Percentiles rank a stretch among this genome's conserved stretches.
Evolutionary conservation across 768 basidiomycete genomes (phyloP).

Genomic region (Macrolepiota fuliginosa): DNA sequence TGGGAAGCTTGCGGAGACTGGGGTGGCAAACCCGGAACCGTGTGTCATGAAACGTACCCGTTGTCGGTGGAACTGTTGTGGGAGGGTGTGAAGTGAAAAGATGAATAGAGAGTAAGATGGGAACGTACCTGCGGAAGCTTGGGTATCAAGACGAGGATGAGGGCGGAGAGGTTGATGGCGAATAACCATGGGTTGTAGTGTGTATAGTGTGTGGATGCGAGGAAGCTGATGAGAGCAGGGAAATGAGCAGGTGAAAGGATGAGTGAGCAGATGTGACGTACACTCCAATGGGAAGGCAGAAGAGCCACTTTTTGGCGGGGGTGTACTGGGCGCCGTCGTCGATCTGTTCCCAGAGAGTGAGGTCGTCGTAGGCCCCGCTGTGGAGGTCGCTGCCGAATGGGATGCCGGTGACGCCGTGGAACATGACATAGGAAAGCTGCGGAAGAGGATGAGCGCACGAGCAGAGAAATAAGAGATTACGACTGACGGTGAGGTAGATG

Average conservation of each 20-base stretch:
- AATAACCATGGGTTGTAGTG: constrained; percentile 95
- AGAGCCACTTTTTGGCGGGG: constrained; percentile 96
- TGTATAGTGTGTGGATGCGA: constrained; percentile 97
- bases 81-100: constrained; percentile 2
- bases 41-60: constrained; percentile 75
- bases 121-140: constrained; percentile 87
- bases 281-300: constrained; percentile 87
- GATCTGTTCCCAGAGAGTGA: constrained; percentile 99
- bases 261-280: constrained; percentile 36
- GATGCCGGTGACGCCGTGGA: constrained; percentile 97
- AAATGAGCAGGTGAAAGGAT: neutral
- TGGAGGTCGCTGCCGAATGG: constrained; percentile 88
- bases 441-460: constrained; percentile 5
- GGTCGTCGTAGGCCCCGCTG: constrained; percentile 94
- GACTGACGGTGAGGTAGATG: constrained; percentile 82
- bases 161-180: constrained; percentile 81
- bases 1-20: constrained; percentile 57
- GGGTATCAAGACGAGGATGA: constrained; percentile 81
- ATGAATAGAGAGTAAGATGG: constrained; percentile 5
- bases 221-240: constrained; percentile 56
- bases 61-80: constrained; percentile 75
- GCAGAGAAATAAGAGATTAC: neutral
- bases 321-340: constrained; percentile 99
- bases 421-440: constrained; percentile 96
- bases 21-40: constrained; percentile 63